Conservation (phyloP, 179 eudicot species). For the Beta corolliflora region DNA sequence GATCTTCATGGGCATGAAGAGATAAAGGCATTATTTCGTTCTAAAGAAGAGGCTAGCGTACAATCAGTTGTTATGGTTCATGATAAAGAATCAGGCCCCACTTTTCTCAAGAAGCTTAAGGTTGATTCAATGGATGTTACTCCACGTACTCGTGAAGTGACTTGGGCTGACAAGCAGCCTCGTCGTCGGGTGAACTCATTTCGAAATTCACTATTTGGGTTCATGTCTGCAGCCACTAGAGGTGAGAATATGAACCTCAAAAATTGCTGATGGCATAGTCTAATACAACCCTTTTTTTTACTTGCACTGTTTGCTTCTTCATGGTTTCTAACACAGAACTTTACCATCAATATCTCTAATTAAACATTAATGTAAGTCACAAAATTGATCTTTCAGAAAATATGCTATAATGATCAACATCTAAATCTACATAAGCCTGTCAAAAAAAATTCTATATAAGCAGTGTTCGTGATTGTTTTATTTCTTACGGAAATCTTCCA, state of each 20-base stretch:
- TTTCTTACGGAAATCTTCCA: not conserved
- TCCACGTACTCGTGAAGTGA: constrained; percentile 23
- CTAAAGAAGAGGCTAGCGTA: constrained; percentile 27
- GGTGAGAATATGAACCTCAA: constrained; percentile 22
- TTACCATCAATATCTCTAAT: too few species aligned
- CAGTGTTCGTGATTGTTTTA: not conserved
- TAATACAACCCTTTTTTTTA: not conserved
- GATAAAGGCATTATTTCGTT: constrained; percentile 44
- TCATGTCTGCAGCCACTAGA: constrained; percentile 55
- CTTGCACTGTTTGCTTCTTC: constrained; percentile 1
- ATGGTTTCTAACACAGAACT: too few species aligned
- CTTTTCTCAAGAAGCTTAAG: constrained; percentile 41
- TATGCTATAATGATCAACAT: too few species aligned
- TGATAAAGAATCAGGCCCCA: constrained; percentile 8
- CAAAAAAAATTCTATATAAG: too few species aligned
- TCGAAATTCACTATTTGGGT: constrained; percentile 64
- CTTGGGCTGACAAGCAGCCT: constrained; percentile 27
- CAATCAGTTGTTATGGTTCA: constrained; percentile 11
- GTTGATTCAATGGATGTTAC: constrained; percentile 35
- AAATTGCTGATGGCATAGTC: too few species aligned
- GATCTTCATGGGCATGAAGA: constrained; percentile 60
- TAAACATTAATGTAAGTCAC: too few species aligned
- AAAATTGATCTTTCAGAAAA: too few species aligned
- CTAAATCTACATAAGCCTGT: too few species aligned
- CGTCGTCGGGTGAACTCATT: constrained; percentile 45